Base-by-base conservation (phyloP, 345 rosid genomes). In the Rubroshorea leprosula region DNA sequence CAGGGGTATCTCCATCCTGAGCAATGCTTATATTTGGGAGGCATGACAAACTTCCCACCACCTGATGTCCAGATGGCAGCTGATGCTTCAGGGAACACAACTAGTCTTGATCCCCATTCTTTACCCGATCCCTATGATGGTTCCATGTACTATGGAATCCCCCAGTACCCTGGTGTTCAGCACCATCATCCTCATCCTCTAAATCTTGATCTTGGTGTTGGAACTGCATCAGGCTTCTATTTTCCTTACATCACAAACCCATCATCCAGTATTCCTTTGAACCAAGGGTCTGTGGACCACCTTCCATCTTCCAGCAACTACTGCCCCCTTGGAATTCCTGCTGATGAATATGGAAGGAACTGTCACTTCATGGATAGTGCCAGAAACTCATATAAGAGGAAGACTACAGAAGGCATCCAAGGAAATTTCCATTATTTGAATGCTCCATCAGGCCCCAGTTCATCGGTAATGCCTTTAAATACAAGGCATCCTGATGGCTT, bases 331-430 rank as follows among this genome's bases (percentile, higher is more conserved):
- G 90, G 89, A 70, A 54, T 72, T 47, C 72, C 74, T 66, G 64
- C 39, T 53, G 81, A 78, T 59, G 80, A 72, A 46, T 70, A 78
- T 67, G 86, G 81, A 55, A 76, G 77, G 62, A 76, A 68, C 50
- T 61, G 54, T 21, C 78, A 72, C 58, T 76, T 73, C 54, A 67
- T 80, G 80, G 89, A 82, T 59, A 66, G 69, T 49, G 69, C 69
- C 23, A 80, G 83, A 68, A 82, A 76, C 31, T 48, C 79, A 38
- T 87, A 67, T 73, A 87, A 87, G 78, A 81, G 83, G 74, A 90
- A 90, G 71, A 84, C 72, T 45, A 63, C 79, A 19, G 89, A 83
- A 68, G 81, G 70, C 22, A 19, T 72, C 43, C 77, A 74, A 0
- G 87, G 75, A 64, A 59, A 65, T 78, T 69, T 72, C 62, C 89